Evolutionary conservation across 495 filamentous ascomycete genomes (phyloP), one percentile per base, ranked within the genome.

Genomic region (Astrocystis sublimbata): DNA sequence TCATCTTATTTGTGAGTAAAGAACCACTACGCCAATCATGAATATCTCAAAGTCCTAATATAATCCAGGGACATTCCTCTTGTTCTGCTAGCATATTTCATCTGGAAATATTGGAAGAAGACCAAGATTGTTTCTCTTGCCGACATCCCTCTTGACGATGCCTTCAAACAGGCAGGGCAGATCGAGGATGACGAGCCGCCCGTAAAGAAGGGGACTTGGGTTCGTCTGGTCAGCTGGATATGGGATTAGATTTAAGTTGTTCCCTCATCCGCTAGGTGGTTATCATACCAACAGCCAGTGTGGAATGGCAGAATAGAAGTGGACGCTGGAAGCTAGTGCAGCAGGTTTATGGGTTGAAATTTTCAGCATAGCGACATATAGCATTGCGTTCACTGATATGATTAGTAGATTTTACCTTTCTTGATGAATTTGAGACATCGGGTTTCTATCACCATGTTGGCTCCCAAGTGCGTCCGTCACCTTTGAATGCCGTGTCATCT

Each of bases 31-130:
- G 12, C 17, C 24, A 12, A 9, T 36, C 6, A 46, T 19, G 21
- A 54, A 19, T 6, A 12, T 46, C n/a, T n/a, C 19, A 26, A 4
- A 2, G 28, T 64, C 21, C 24, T 47, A 50, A 65, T 10, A 19
- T 26, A 36, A n/a, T 65, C 65, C 40, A 81, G 80, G 49, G 81
- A 86, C 46, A 81, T 88, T 30, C 83, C 83, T 0, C 76, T 87
- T 26, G 79, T 86, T 40, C 45, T 78, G 0, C 58, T 58, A 1
- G 76, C 85, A 21, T 86, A 82, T 58, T 62, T 85, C 19, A 77
- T 76, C 4, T 88, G 79, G 73, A 88, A 88, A 56, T 60, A 79
- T 5, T 60, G 74, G 28, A 83, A 79, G 59, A 81, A 75, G 60
- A 87, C 84, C 0, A 82, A 78, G 60, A 68, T 88, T 21, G 74